Evolutionary conservation across 2,329 filamentous ascomycete species (phyloP), one percentile per base, ranked within the genome.

Genomic region (Nigrospora sphaerica): DNA sequence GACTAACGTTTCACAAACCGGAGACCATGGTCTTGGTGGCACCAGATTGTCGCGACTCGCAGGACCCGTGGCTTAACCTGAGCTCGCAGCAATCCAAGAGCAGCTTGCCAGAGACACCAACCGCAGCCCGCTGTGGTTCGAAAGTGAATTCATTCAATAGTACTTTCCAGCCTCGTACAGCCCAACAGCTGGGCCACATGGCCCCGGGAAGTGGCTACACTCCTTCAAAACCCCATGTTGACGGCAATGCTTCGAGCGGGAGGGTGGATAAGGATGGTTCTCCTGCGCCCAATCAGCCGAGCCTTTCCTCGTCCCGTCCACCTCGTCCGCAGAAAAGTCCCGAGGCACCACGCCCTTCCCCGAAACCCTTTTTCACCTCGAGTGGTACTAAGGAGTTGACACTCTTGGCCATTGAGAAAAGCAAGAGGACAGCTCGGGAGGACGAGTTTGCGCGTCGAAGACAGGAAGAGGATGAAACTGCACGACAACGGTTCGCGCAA

Each of bases 351-450:
- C 55, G 43, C 10, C 45, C 49, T 28, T 58, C 60, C 9, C 64
- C 60, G 3, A 63, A 60, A 28, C 61, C 57, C 7, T 62, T 66
- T 43, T 64, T 68, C 46, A 57, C 58, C 6, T 62, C 65, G 3
- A 64, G 57, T 37, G 52, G 53, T 13, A 57, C 54, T 12, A 51
- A 55, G 3, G 57, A 62, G 32, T 49, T 56, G 12, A 47, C 57
- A 13, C 55, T 52, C 41, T 56, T 60, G 17, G 59, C 58, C 11
- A 54, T 64, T 12, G 57, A 63, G 46, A 58, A 58, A 16, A 61
- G 54, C 42, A 62, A 59, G 42, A 62, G 57, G 1, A 52, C 56
- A 11, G 48, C 51, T n/a, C 61, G 63, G 56, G 62, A 62, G 42
- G 47, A 57, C 16, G 37, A 46, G 6, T 49, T 49, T 5, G 54